Base-by-base conservation (phyloP, 495 filamentous ascomycete genomes). In the Apiosordaria backusii region DNA sequence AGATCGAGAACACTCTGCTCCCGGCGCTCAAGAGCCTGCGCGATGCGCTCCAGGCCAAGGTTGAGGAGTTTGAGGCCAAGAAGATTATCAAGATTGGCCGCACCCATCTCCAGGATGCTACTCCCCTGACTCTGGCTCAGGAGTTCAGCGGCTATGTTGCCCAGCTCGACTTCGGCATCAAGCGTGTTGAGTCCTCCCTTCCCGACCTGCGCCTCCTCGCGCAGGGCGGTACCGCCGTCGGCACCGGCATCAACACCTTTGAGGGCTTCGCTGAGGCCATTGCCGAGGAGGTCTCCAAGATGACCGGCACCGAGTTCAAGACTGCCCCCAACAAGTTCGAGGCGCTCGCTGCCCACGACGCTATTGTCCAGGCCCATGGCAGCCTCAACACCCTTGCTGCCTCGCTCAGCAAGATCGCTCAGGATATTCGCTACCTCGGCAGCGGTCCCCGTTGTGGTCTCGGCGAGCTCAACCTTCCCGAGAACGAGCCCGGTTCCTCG, bases 271-370 rank as follows among this genome's bases (percentile, higher is more conserved):
- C 92, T 50, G 93, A 96, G 81, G 90, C 83, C 35, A 90, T 99
- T 70, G 96, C 95, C 24, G 84, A 85, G 22, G 95, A 97, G 80
- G 91, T 99, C 62, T 88, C 79, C 78, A 93, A 90, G 80, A 90
- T 96, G 86, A 95, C 96, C 21, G 92, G 92, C 67, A 92, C 89
- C 68, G 85, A 93, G 71, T 99, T 99, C 86, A 87, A 90, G 80
- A 98, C 96, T 16, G 95, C 95, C 21, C 93, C 95, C 63, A 99
- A 99, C 87, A 99, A 99, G 83, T 99, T 99, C 75, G 95, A 99
- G 82, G 88, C 95, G 5, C 88, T 99, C n/a, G 96, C 96, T 62
- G 91, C 95, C 53, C 95, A 99, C 80, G 95, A 99, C 75, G 91
- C 95, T 65, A 87, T 97, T 71, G 92, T 98, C 61, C 93, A 97